Base-by-base conservation (phyloP, 129 eudicot species). In the Heracleum sosnowskyi region DNA sequence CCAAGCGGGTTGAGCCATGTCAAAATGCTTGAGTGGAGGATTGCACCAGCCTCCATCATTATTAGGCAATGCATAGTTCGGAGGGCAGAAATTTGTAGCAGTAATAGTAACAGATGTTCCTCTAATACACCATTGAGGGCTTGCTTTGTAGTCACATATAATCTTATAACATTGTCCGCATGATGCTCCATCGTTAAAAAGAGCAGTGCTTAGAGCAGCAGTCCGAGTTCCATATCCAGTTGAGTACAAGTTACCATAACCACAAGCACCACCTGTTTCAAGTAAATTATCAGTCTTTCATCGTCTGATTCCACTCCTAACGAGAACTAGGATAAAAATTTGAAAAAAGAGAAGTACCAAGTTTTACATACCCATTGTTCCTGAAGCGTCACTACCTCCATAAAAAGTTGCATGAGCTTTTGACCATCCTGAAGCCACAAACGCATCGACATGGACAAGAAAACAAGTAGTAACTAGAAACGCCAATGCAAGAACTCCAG, bases 1-100 rank as follows among this genome's bases (percentile, higher is more conserved):
- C 98, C 98, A 93, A 44, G 98, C 96, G 22, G 98, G 98, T 37
- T 93, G 98, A 84, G 98, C 94, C 98, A 93, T 93, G 85, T 93
- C 98, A 55, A 93, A 93, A 83, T 93, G 98, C 55, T 87, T 78
- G 77, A 82, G 92, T 41, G 98, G 98, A 11, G 98, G 98, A 85
- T 93, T 93, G 86, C 98, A 93, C 98, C 98, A 93, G 1, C 98
- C 98, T 8, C 98, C 98, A 3, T 80, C 84, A 79, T 90, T 39
- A 71, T 75, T 93, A 11, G 97, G 88, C 51, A 81, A 93, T 77
- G 69, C 91, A 28, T 26, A 89, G 77, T 93, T 93, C 53, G 97
- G 98, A 5, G 98, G 98, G 81, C 97, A 91, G 20, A 90, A 93
- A 78, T 93, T 90, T 12, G 98, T 90, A n/a, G 97, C 96, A 16